phyloP scores from a whole-genome alignment of 768 basidiomycete genomes.

The Russula sp. region DNA sequence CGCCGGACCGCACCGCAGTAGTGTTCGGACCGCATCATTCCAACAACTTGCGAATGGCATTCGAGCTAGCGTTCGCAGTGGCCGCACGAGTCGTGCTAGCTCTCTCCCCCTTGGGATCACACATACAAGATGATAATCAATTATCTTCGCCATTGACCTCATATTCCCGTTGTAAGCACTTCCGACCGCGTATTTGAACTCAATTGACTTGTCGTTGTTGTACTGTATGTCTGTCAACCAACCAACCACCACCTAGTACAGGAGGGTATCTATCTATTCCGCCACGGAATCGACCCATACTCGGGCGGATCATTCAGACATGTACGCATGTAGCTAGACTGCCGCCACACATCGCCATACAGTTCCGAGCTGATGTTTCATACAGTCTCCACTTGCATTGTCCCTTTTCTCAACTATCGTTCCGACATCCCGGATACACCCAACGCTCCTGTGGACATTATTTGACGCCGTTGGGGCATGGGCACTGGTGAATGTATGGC shows the following conservation, averaged over 20 bases:
- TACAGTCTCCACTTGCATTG: constrained; percentile 77
- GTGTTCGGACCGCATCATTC: not conserved
- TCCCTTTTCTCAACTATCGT: constrained; percentile 70
- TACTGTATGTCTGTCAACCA: constrained; percentile 8
- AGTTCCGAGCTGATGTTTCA: constrained; percentile 5
- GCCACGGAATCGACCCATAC: constrained; percentile 80
- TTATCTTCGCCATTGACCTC: constrained; percentile 80
- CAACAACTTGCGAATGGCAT: constrained; percentile 7
- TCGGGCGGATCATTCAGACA: constrained; percentile 83
- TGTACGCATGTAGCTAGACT: constrained; percentile 47
- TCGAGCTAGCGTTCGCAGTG: constrained; percentile 37
- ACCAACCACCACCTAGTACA: constrained; percentile 53
- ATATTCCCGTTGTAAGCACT: constrained; percentile 64
- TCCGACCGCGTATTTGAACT: not conserved
- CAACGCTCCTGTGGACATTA: constrained; percentile 66
- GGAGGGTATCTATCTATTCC: constrained; percentile 83
- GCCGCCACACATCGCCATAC: constrained; percentile 1
- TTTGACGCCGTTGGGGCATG: constrained; percentile 67
- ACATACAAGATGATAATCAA: constrained; percentile 67
- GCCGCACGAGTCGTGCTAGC: constrained; percentile 53
- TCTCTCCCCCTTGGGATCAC: constrained; percentile 47
- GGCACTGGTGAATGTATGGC: constrained; percentile 67
- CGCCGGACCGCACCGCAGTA: not conserved
- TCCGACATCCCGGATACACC: constrained; percentile 47
- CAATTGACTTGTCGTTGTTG: not conserved